Conservation (phyloP, 495 filamentous ascomycete species). For the Achaetomiella virescens region DNA sequence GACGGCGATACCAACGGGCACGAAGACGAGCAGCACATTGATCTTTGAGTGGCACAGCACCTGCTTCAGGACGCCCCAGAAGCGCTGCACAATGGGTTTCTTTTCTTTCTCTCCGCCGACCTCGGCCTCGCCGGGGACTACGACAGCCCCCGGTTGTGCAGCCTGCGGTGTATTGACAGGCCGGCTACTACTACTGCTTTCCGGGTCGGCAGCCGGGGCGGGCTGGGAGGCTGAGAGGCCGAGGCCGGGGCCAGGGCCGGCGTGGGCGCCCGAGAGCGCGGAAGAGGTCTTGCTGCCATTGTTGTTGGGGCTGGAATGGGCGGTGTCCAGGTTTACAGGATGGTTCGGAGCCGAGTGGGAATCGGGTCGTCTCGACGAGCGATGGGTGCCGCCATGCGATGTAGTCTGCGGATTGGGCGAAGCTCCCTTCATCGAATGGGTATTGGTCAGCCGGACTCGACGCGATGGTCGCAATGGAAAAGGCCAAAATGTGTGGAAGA, state of each 20-base stretch:
- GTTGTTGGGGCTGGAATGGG: constrained; percentile 1
- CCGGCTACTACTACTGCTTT: constrained; percentile 4
- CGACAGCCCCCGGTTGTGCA: constrained; percentile 14
- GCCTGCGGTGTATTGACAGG: constrained; percentile 5
- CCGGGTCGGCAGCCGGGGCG: neutral
- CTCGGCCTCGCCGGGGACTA: constrained; percentile 1
- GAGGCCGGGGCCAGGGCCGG: neutral
- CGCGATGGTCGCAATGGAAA: constrained; percentile 2
- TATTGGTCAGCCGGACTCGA: neutral
- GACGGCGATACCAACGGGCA: constrained; percentile 67
- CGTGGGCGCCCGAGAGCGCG: neutral
- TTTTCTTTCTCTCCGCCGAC: constrained; percentile 1
- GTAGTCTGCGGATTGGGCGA: neutral
- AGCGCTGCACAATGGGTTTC: constrained; percentile 31
- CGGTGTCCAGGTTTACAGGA: neutral
- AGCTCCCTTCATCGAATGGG: constrained; percentile 20
- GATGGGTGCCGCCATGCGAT: constrained; percentile 13
- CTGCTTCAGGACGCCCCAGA: constrained; percentile 44
- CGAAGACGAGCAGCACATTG: constrained; percentile 71
- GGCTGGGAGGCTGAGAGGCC: neutral
- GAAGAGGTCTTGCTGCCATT: neutral
- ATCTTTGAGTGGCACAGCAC: constrained; percentile 62
- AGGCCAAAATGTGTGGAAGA: neutral
- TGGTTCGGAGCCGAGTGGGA: constrained; percentile 1
- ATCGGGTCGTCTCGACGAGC: constrained; percentile 7